Evolutionary conservation across 495 filamentous ascomycete genomes (phyloP).

Genomic region (Chaetomidium leptoderma): DNA sequence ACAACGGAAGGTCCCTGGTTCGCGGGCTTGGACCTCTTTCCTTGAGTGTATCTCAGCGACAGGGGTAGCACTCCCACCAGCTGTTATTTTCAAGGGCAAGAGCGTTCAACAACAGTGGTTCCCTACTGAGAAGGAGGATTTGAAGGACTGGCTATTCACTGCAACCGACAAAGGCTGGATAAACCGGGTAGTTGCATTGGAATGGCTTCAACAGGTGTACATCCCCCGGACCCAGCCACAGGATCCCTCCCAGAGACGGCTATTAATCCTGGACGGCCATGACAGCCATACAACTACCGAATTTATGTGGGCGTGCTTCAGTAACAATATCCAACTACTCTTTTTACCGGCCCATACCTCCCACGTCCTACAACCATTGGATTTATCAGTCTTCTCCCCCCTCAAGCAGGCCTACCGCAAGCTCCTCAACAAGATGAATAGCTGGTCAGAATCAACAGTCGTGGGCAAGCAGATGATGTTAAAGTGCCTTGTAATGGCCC

Average conservation of each 20-base stretch:
- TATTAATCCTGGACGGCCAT: slow-evolving; percentile 34
- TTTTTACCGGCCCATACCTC: slow-evolving; percentile 13
- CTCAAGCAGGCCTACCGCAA: slow-evolving; percentile 1
- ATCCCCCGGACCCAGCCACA: too few relatives aligned
- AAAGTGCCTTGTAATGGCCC: neutral
- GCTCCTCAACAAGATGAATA: neutral
- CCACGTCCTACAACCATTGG: slow-evolving; percentile 27
- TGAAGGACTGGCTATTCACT: slow-evolving; percentile 4
- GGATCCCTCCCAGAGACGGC: slow-evolving; percentile 14
- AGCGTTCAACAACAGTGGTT: slow-evolving; percentile 16
- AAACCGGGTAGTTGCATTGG: slow-evolving; percentile 4
- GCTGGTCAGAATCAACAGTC: neutral
- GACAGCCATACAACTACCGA: slow-evolving; percentile 18
- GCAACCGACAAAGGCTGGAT: slow-evolving; percentile 14
- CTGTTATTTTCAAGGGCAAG: slow-evolving; percentile 13
- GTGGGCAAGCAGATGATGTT: neutral
- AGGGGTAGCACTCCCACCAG: neutral
- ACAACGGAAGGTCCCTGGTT: neutral
- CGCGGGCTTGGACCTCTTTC: slow-evolving; percentile 3
- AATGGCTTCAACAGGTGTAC: too few relatives aligned
- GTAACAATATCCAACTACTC: slow-evolving; percentile 12
- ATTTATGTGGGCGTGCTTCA: slow-evolving; percentile 6
- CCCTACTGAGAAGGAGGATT: neutral
- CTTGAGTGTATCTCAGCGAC: slow-evolving; percentile 14
- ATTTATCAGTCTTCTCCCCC: slow-evolving; percentile 5